A percentile compares a stretch with the other conserved stretches of the same genome.
These are phyloP conservation scores for Arxiozyma slooffiae DNA, from an alignment of 1,139 yeast species.

Conservation along the genomic window DNA sequence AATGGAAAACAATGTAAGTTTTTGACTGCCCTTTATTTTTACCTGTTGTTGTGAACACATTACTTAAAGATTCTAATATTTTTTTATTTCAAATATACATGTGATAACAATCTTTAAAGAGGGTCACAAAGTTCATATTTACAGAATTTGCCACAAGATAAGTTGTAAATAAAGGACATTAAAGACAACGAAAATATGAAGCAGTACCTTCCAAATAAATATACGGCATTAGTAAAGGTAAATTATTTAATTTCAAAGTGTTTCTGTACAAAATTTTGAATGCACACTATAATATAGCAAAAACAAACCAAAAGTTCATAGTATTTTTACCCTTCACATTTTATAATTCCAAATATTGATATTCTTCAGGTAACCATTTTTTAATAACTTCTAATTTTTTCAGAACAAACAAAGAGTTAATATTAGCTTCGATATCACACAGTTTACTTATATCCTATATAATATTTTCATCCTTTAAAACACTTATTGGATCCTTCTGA, in stretches of 20 bases:
- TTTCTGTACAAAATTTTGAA: conserved; percentile 32
- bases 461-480: conserved; percentile 28
- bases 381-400: conserved; percentile 39
- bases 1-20: conserved; percentile 49
- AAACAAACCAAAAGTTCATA: conserved; percentile 98
- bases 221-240: conserved; percentile 47
- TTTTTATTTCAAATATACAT: conserved; percentile 78
- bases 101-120: conserved; percentile 71
- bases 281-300: conserved; percentile 87
- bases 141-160: conserved; percentile 41
- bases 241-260: conserved; percentile 16
- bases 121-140: conserved; percentile 37
- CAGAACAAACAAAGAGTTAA: conserved; percentile 64
- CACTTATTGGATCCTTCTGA: conserved; percentile 35
- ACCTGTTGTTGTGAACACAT: conserved; percentile 59
- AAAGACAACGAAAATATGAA: conserved; percentile 99
- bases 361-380: conserved; percentile 63
- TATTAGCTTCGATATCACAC: conserved; percentile 36
- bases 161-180: conserved; percentile 79
- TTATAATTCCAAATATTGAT: conserved; percentile 32
- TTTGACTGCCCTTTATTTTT: conserved; percentile 58
- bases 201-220: conserved; percentile 89
- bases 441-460: conserved; percentile 28
- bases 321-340: conserved; percentile 73
- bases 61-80: conserved; percentile 92